Base-by-base conservation (phyloP, 2,329 filamentous ascomycete species). In the Alternaria alternata region DNA sequence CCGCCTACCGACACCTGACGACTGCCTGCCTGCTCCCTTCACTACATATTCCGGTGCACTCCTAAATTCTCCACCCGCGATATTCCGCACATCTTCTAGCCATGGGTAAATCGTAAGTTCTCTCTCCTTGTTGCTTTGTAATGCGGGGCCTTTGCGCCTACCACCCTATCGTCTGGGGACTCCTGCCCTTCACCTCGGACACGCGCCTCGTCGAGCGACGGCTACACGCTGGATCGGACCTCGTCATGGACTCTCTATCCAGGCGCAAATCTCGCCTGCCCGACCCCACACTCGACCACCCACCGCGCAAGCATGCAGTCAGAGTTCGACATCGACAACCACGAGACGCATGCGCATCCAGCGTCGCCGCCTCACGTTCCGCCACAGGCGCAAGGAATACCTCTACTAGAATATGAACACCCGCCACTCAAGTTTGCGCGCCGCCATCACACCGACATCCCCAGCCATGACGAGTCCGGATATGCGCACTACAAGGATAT, bases 101-200 rank as follows among this genome's bases (percentile, higher is more conserved):
- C 68, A 79, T 79, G 77, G 77, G 77, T 68, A 79, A 79, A 78
- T 78, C 76, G 77, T 79, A 76, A 79, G 77, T 78, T 51, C 57
- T 47, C 52, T 62, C 42, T 69, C 57, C 52, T 54, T 55, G 47
- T 16, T 41, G 63, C 59, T 63, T 57, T 66, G 66, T 53, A 48
- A 48, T 54, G 62, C 54, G 61, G 59, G 48, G 59, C 61, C 38
- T 41, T 55, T 47, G 51, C 58, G 59, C 55, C 52, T 59, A 52
- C 65, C 48, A 47, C 54, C 54, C 57, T 59, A 57, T 56, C 65
- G 53, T 32, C 52, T 60, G 65, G 64, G 55, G 20, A 61, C 65
- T 24, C 65, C 57, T 70, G 47, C 67, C 70, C 46, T 69, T 63
- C 66, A 64, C 67, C 54, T 39, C 49, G 51, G 39, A 57, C 46